These are phyloP conservation scores for Hura crepitans DNA, from an alignment of 441 rosid species.

Conservation along the genomic window DNA sequence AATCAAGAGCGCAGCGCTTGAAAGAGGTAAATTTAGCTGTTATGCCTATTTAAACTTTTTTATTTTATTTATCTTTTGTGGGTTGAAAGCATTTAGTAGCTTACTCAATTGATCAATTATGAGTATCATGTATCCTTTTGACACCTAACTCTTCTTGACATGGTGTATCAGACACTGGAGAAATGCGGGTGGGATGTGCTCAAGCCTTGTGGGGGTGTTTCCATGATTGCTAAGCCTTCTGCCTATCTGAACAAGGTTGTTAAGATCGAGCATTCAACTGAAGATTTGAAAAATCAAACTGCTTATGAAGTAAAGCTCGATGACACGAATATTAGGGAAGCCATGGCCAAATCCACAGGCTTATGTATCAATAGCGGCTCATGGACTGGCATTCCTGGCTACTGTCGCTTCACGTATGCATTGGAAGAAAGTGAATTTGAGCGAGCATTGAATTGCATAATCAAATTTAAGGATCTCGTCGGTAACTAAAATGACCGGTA, in stretches of 20 bases:
- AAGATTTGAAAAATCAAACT: constrained; percentile 19
- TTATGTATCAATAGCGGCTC: constrained; percentile 75
- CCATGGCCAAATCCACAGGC: constrained; percentile 59
- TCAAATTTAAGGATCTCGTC: constrained; percentile 44
- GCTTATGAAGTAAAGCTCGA: constrained; percentile 41
- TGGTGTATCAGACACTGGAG: constrained; percentile 51
- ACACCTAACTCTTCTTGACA: background rate
- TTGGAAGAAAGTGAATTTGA: constrained; percentile 68
- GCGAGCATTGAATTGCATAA: constrained; percentile 61
- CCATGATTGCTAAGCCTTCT: constrained; percentile 81
- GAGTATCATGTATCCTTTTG: background rate
- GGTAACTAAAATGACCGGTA: constrained; percentile 20
- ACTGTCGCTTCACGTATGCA: constrained; percentile 80
- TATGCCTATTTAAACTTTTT: background rate
- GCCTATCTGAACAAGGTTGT: constrained; percentile 53
- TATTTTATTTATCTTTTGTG: no score
- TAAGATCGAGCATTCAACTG: constrained; percentile 34
- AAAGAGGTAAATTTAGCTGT: constrained; percentile 67
- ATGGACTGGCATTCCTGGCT: constrained; percentile 86
- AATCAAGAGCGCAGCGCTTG: constrained; percentile 59
- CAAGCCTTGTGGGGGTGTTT: constrained; percentile 58
- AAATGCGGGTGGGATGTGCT: constrained; percentile 83
- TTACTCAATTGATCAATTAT: background rate
- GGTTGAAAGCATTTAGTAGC: no score
- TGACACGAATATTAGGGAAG: constrained; percentile 66